These are phyloP conservation scores for Phaeosphaeriaceae sp. DNA, from an alignment of 2,329 filamentous ascomycete genomes.

Conservation along the genomic window DNA sequence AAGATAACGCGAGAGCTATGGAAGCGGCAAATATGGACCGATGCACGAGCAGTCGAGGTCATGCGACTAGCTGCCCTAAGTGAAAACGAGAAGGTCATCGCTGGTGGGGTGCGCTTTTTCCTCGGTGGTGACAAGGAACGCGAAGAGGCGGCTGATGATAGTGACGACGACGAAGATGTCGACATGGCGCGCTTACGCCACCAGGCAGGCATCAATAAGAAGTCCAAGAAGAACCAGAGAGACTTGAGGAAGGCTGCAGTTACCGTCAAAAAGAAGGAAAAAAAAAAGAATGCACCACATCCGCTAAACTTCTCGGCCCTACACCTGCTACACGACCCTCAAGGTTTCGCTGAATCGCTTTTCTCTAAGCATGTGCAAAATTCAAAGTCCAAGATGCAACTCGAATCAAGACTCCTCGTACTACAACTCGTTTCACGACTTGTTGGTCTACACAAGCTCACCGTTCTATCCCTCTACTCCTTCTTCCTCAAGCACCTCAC, in stretches of 20 bases:
- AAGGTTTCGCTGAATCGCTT: constrained; percentile 87
- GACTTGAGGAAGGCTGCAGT: constrained; percentile 79
- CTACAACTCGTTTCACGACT: constrained; percentile 89
- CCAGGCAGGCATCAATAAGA: constrained; percentile 92
- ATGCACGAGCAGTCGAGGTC: constrained; percentile 92
- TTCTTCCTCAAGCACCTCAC: constrained; percentile 93
- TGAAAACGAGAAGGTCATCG: constrained; percentile 90
- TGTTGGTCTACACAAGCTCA: constrained; percentile 91
- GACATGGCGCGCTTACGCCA: constrained; percentile 85
- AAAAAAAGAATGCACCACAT: constrained; percentile 86
- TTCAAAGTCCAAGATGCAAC: constrained; percentile 79
- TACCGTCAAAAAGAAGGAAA: constrained; percentile 79
- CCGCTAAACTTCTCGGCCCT: constrained; percentile 95
- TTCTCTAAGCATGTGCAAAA: constrained; percentile 92
- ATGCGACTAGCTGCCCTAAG: constrained; percentile 93
- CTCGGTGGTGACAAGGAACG: constrained; percentile 94
- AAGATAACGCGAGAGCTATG: constrained; percentile 95
- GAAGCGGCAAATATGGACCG: constrained; percentile 96
- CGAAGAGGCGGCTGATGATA: constrained; percentile 84
- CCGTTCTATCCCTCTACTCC: constrained; percentile 88
- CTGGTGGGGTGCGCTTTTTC: constrained; percentile 91
- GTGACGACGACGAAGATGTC: constrained; percentile 72
- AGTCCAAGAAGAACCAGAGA: constrained; percentile 85
- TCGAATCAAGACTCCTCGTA: constrained; percentile 89
- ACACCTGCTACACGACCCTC: constrained; percentile 87